Percentiles rank a stretch among this genome's conserved stretches.
Evolutionary conservation across 176 grass and related monocot species (phyloP).

Genomic region (Triticum aestivum): DNA sequence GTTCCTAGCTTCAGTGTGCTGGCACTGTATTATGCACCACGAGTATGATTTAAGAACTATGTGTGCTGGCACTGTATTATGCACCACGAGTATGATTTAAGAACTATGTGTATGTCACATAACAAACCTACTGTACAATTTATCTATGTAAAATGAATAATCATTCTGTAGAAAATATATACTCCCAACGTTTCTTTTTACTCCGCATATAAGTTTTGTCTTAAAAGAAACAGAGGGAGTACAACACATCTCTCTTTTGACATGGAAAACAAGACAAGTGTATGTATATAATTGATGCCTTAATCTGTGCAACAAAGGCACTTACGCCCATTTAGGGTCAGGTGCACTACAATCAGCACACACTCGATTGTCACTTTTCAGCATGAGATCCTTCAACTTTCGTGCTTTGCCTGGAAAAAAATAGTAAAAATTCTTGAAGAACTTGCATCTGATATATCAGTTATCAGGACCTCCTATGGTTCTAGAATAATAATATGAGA

Average conservation of each 20-base stretch:
- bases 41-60: slow-evolving; percentile 13
- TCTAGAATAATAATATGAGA: background rate
- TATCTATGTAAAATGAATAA: slow-evolving; percentile 33
- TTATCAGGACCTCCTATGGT: background rate
- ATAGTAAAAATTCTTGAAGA: slow-evolving; percentile 1
- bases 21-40: background rate
- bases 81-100: slow-evolving; percentile 9
- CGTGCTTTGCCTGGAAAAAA: slow-evolving; percentile 68
- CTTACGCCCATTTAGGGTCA: slow-evolving; percentile 99
- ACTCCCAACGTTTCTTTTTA: too few relatives aligned
- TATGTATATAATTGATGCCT: slow-evolving; percentile 10
- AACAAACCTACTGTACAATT: slow-evolving; percentile 17
- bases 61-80: background rate
- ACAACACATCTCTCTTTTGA: slow-evolving; percentile 1
- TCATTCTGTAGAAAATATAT: background rate
- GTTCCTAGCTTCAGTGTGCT: background rate
- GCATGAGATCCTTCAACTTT: slow-evolving; percentile 91
- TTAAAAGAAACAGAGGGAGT: too few relatives aligned
- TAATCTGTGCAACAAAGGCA: slow-evolving; percentile 32
- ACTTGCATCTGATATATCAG: background rate
- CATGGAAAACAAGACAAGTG: background rate
- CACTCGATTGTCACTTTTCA: slow-evolving; percentile 81
- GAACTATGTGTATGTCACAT: background rate
- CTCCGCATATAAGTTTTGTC: too few relatives aligned
- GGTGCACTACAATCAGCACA: slow-evolving; percentile 95